Evolutionary conservation across 441 rosid genomes (phyloP).

Genomic region (Cnidoscolus chayamansa): DNA sequence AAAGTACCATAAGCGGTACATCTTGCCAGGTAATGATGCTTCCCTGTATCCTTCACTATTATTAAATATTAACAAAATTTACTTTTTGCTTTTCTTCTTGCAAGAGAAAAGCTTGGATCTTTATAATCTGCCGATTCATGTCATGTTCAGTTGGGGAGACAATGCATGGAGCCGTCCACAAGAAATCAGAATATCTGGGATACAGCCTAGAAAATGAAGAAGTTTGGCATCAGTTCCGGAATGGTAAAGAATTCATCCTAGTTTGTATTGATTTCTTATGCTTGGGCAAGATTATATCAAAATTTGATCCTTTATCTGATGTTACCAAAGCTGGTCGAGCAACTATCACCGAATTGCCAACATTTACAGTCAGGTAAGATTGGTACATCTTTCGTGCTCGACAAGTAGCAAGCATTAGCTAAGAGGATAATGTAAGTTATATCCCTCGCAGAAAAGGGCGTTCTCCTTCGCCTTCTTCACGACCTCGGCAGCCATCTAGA

Average conservation of each 20-base stretch:
- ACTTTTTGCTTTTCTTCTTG: not conserved
- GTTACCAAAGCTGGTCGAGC: conserved; percentile 64
- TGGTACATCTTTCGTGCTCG: not conserved
- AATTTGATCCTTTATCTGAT: conserved; percentile 20
- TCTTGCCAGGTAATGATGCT: conserved; percentile 63
- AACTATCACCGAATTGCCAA: conserved; percentile 64
- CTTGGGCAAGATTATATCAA: conserved; percentile 14
- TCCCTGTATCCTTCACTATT: not conserved
- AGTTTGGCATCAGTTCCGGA: conserved; percentile 76
- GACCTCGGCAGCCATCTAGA: conserved; percentile 57
- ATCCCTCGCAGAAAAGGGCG: conserved; percentile 53
- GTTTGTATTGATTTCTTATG: conserved; percentile 3
- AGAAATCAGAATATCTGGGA: conserved; percentile 60
- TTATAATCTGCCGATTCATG: conserved; percentile 10
- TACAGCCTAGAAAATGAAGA: conserved; percentile 81
- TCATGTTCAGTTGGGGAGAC: conserved; percentile 69
- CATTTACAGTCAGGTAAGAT: conserved; percentile 47
- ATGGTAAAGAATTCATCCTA: conserved; percentile 41
- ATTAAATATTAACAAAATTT: not conserved
- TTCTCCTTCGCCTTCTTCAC: conserved; percentile 58
- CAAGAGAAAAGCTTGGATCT: conserved; percentile 10
- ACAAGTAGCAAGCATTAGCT: not conserved
- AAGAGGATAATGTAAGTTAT: conserved; percentile 1
- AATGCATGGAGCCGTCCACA: conserved; percentile 47
- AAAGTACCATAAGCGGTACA: conserved; percentile 80